phyloP scores from a whole-genome alignment of 2,329 filamentous ascomycete species.

The Geosmithia putterillii region DNA sequence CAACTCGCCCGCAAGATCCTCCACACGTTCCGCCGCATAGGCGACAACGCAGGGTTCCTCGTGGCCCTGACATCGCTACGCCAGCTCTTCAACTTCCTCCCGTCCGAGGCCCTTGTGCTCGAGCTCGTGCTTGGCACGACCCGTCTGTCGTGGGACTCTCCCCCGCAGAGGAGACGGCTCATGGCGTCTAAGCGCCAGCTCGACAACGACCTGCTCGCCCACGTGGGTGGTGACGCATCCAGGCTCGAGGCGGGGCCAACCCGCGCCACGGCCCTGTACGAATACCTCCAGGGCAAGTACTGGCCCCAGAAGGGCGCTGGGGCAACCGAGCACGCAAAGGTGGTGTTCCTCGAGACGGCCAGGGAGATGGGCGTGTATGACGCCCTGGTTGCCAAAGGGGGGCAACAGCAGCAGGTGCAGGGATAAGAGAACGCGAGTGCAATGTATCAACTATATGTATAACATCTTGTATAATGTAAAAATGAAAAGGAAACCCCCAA shows the following conservation, averaged over 20 bases:
- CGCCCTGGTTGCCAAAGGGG: conserved; percentile 10
- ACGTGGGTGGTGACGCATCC: conserved; percentile 15
- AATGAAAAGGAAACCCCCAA: no score
- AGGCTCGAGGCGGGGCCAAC: conserved; percentile 20
- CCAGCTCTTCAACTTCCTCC: conserved; percentile 28
- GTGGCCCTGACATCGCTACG: conserved; percentile 31
- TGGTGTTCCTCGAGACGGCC: conserved; percentile 18
- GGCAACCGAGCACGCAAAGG: conserved; percentile 8
- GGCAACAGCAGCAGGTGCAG: no score
- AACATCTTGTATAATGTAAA: not conserved
- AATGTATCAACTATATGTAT: not conserved
- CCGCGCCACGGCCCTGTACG: conserved; percentile 24
- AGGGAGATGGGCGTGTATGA: conserved; percentile 30
- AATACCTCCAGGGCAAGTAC: conserved; percentile 26
- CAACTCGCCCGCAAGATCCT: conserved; percentile 36
- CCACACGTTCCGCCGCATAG: conserved; percentile 35
- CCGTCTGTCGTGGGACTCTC: conserved; percentile 28
- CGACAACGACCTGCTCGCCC: conserved; percentile 21
- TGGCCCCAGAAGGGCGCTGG: conserved; percentile 14
- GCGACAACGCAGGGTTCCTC: conserved; percentile 30
- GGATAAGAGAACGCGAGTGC: not conserved
- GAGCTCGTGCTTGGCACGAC: conserved; percentile 32
- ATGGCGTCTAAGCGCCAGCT: conserved; percentile 27
- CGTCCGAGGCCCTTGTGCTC: conserved; percentile 31
- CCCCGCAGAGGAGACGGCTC: conserved; percentile 25